Conservation (phyloP, 148 eudicot species). For the Vaccinium myrtillus region DNA sequence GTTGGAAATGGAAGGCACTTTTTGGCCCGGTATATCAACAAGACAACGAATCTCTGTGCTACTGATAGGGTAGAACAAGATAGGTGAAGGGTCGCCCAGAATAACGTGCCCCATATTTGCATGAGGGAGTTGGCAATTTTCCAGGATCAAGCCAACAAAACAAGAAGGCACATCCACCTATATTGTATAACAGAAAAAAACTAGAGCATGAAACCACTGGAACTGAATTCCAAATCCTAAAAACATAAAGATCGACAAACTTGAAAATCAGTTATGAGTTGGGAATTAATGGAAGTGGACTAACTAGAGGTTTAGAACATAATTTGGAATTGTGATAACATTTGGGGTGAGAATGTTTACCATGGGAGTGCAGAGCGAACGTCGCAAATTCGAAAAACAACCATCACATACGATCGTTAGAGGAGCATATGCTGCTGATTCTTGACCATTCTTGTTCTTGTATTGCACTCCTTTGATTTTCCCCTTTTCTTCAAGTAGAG, state of each 20-base stretch:
- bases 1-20: constrained; percentile 38
- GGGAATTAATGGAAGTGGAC: background rate
- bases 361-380: constrained; percentile 66
- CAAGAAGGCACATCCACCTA: constrained; percentile 37
- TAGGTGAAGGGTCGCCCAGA: constrained; percentile 39
- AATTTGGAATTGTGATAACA: background rate
- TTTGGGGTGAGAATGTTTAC: constrained; percentile 20
- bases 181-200: background rate
- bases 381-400: constrained; percentile 67
- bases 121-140: constrained; percentile 35
- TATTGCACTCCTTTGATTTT: constrained; percentile 63
- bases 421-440: constrained; percentile 49
- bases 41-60: constrained; percentile 43
- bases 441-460: constrained; percentile 59
- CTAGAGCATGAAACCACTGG: background rate
- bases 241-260: background rate
- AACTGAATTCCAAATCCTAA: background rate
- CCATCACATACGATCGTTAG: constrained; percentile 81
- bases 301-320: background rate
- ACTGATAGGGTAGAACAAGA: constrained; percentile 36
- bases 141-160: constrained; percentile 39
- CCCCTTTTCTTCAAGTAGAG: constrained; percentile 62
- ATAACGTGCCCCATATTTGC: constrained; percentile 41
- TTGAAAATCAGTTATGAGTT: background rate
- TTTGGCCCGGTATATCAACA: constrained; percentile 41